Conservation (phyloP, 345 rosid species). For the Lepidium didymum region DNA sequence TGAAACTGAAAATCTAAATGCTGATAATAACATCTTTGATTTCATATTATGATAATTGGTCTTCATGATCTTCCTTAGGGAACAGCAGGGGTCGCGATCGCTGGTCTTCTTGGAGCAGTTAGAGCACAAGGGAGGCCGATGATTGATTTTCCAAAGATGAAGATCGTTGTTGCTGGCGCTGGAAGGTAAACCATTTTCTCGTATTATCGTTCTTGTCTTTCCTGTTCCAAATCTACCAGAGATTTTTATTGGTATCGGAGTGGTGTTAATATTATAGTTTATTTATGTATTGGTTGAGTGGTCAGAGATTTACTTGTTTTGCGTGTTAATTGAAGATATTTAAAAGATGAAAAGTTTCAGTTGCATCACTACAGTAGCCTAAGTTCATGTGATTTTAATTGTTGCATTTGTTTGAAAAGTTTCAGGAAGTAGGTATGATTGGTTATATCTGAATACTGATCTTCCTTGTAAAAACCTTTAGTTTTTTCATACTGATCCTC, state of each 20-base stretch:
- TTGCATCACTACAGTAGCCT: conserved; percentile 1
- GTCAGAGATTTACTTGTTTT: not conserved
- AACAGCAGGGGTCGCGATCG: conserved; percentile 97
- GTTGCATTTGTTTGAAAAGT: not conserved
- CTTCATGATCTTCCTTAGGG: conserved; percentile 42
- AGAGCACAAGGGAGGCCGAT: conserved; percentile 96
- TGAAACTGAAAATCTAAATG: not conserved
- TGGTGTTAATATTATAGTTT: not conserved
- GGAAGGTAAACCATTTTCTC: conserved; percentile 54
- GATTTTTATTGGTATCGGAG: not conserved
- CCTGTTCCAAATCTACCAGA: not conserved
- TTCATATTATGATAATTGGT: not conserved
- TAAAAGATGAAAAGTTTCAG: not conserved
- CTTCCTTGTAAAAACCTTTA: conserved; percentile 18
- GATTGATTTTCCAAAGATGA: conserved; percentile 96
- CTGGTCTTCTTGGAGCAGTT: conserved; percentile 98
- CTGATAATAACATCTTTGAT: not conserved
- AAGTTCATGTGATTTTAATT: not conserved
- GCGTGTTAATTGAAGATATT: not conserved
- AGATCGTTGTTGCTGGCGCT: conserved; percentile 98
- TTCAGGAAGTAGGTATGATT: not conserved
- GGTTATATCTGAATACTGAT: not conserved
- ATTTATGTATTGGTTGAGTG: not conserved
- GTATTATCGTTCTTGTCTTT: not conserved
- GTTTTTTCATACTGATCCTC: conserved; percentile 9